phyloP scores from a whole-genome alignment of 352 stramenopile species.

The Pythium sukuiense region DNA sequence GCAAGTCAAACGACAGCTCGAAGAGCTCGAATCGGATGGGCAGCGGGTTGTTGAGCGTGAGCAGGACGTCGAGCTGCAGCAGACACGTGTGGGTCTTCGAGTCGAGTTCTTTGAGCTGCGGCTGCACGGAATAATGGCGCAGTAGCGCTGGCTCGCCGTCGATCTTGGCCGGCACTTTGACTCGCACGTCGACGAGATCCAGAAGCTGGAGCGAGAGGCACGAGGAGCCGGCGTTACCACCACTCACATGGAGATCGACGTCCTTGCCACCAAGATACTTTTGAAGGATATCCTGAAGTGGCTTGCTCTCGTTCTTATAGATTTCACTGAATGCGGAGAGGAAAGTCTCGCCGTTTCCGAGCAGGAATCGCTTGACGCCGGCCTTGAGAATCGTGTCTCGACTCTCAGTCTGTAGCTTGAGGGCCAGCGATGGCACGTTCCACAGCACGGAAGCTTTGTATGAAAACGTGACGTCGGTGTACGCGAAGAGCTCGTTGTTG shows the following conservation, averaged over 20 bases:
- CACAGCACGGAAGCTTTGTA: constrained; percentile 63
- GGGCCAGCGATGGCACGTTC: constrained; percentile 72
- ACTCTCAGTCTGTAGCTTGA: constrained; percentile 44
- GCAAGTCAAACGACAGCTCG: constrained; percentile 61
- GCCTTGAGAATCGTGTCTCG: constrained; percentile 55
- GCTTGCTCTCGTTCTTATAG: constrained; percentile 57
- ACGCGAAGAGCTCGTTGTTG: constrained; percentile 66
- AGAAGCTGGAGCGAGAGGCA: constrained; percentile 77
- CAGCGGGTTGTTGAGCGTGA: constrained; percentile 79
- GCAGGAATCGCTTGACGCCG: constrained; percentile 68
- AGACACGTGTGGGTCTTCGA: constrained; percentile 72
- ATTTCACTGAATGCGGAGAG: constrained; percentile 79
- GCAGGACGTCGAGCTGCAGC: constrained; percentile 63
- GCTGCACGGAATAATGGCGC: constrained; percentile 56
- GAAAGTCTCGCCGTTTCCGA: constrained; percentile 71
- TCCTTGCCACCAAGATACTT: constrained; percentile 70
- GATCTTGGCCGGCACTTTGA: constrained; percentile 67
- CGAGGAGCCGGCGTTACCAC: constrained; percentile 41
- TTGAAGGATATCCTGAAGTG: constrained; percentile 66
- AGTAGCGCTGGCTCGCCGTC: constrained; percentile 71
- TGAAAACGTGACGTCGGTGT: constrained; percentile 75
- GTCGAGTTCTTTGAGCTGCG: constrained; percentile 72
- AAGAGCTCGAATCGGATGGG: constrained; percentile 78
- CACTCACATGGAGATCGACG: constrained; percentile 54
- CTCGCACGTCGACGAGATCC: constrained; percentile 55